Percentiles rank a stretch among this genome's conserved stretches.
Conservation (phyloP, 1,284 basidiomycete genomes). For the Moesziomyces antarcticus region DNA sequence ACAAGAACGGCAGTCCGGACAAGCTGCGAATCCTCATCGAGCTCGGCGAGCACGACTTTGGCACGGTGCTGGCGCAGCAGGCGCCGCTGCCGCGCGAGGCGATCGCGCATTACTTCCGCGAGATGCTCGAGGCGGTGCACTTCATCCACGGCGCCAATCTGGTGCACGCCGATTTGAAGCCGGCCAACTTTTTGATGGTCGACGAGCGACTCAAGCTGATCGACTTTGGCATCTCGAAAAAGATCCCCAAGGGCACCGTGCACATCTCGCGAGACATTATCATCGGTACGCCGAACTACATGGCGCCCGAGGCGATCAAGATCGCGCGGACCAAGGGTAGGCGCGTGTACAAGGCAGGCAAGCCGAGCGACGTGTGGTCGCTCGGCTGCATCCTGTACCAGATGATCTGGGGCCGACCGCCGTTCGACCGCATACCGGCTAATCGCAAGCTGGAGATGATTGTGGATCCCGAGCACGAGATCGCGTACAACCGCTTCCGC, state of each 20-base stretch:
- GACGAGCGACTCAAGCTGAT: conserved; percentile 88
- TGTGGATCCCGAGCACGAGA: conserved; percentile 77
- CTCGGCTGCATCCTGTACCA: conserved; percentile 96
- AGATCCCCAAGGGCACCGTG: conserved; percentile 71
- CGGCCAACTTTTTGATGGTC: conserved; percentile 79
- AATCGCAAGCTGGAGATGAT: conserved; percentile 92
- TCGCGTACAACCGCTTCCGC: conserved; percentile 79
- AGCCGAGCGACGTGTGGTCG: conserved; percentile 86
- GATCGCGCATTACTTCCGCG: conserved; percentile 60
- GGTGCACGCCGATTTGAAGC: conserved; percentile 67
- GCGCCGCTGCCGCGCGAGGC: conserved; percentile 48
- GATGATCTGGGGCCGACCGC: conserved; percentile 91
- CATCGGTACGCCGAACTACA: conserved; percentile 68
- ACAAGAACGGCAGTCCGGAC: conserved; percentile 33
- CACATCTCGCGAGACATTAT: conserved; percentile 66
- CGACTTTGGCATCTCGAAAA: conserved; percentile 96
- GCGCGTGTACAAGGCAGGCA: conserved; percentile 69
- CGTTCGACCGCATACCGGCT: conserved; percentile 87
- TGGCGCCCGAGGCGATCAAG: conserved; percentile 67
- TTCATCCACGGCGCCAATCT: conserved; percentile 66
- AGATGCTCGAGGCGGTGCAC: conserved; percentile 67
- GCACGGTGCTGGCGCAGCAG: conserved; percentile 50
- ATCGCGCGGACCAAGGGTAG: conserved; percentile 58
- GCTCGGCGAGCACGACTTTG: conserved; percentile 65
- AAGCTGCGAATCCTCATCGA: conserved; percentile 66